Evolutionary conservation across 2,329 filamentous ascomycete genomes (phyloP), one percentile per base, ranked within the genome.

Genomic region (Chaetomium sp.): DNA sequence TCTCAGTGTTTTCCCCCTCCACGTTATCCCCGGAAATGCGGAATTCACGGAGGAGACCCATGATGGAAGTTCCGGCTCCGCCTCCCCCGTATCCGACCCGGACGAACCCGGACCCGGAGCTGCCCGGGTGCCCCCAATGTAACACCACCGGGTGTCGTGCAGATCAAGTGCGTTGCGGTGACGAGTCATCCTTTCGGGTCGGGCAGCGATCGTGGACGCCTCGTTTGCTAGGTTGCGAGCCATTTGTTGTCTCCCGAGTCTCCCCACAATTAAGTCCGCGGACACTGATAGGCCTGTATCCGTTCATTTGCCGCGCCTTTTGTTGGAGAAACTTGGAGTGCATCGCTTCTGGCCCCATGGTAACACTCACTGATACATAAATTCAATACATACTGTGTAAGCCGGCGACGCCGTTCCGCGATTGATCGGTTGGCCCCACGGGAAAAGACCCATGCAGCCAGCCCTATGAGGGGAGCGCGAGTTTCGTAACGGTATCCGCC

Each of bases 161-260:
- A 27, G 19, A 27, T 27, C 19, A 27, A 27, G 19, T 27, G 19
- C 19, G 19, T 9, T 38, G 40, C 55, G 52, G 55, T 52, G 55
- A 52, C 6, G 52, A 54, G 52, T 58, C 52, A 52, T 37, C 32
- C 19, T 44, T 27, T 27, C 19, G 19, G 19, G 19, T 27, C 33
- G 33, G 43, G 44, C 32, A 43, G 37, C n/a, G 8, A 19, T 14
- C 32, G 10, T 41, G 6, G 45, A 42, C 43, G 52, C 52, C 56
- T 55, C 40, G 40, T 53, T 51, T 34, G 19, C 54, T 56, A 12
- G 35, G 12, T 55, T 54, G 56, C 56, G 56, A 53, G 55, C 56
- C 53, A 58, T 46, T 14, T 55, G 19, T 27, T 27, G 19, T 27
- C 19, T 27, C 19, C 19, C 19, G 19, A 27, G 19, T 27, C 19